Evolutionary conservation across 305 asterid genomes (phyloP).

Genomic region (Stenogyne calaminthoides): DNA sequence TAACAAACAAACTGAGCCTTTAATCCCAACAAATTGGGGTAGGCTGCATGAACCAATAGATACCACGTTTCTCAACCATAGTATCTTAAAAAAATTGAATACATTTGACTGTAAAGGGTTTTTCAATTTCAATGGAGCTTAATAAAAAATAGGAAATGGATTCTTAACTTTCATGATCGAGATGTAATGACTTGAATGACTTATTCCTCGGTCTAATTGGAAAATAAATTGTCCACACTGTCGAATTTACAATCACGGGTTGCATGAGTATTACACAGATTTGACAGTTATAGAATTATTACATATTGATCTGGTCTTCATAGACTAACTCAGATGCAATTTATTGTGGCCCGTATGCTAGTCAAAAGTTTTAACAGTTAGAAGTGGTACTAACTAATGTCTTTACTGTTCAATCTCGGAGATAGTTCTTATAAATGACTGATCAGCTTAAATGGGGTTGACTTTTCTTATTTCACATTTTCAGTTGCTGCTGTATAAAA

Average conservation of each 20-base stretch:
- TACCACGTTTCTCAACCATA: slow-evolving; percentile 29
- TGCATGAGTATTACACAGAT: not conserved
- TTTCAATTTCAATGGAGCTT: slow-evolving; percentile 23
- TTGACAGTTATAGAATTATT: not conserved
- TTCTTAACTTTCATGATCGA: not conserved
- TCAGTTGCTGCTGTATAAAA: not conserved
- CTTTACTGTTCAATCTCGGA: slow-evolving; percentile 24
- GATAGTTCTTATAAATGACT: slow-evolving; percentile 12
- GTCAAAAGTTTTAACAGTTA: slow-evolving; percentile 14
- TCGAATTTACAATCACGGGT: not conserved
- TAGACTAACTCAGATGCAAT: slow-evolving; percentile 15
- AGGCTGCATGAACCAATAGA: not conserved
- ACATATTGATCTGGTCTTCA: not conserved
- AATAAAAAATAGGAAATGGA: slow-evolving; percentile 8
- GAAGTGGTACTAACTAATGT: not conserved
- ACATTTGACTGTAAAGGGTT: slow-evolving; percentile 26
- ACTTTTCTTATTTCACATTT: slow-evolving; percentile 3
- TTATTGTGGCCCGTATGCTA: slow-evolving; percentile 16
- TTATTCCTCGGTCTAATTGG: not conserved
- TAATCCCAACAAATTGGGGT: no score
- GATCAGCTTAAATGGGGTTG: slow-evolving; percentile 16
- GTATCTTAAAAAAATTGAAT: not conserved
- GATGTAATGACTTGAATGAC: not conserved
- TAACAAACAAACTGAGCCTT: not conserved
- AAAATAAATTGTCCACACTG: not conserved